Evolutionary conservation across 305 asterid genomes (phyloP).

Genomic region (Rubia tinctorum): DNA sequence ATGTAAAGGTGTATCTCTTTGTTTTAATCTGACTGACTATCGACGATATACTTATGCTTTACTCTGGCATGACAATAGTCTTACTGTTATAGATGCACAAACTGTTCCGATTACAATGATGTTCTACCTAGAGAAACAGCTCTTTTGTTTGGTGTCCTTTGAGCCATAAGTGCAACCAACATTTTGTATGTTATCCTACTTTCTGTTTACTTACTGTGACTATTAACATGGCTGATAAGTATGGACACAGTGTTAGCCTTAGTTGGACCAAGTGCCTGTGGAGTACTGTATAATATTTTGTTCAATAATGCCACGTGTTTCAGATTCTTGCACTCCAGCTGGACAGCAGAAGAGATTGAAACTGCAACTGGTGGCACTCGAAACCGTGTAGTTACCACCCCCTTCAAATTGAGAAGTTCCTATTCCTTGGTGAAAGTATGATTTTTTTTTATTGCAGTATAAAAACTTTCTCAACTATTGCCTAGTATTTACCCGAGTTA

Average conservation of each 20-base stretch:
- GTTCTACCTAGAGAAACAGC: background rate
- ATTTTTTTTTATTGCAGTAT: background rate
- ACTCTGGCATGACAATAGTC: background rate
- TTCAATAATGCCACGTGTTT: background rate
- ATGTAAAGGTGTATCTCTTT: background rate
- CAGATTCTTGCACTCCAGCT: constrained; percentile 31
- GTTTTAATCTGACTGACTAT: background rate
- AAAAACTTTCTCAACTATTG: background rate
- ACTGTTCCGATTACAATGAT: background rate
- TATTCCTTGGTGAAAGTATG: constrained; percentile 33
- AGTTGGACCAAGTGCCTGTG: background rate
- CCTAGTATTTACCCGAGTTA: constrained; percentile 1
- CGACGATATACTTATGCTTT: background rate
- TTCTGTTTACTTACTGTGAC: background rate
- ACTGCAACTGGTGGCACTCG: constrained; percentile 24
- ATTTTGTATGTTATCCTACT: background rate
- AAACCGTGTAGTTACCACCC: constrained; percentile 24
- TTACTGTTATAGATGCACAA: background rate
- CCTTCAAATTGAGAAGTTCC: constrained; percentile 34
- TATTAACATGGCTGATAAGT: too few relatives aligned
- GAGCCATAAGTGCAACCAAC: too few relatives aligned
- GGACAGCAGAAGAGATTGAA: constrained; percentile 37
- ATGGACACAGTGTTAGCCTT: too few relatives aligned
- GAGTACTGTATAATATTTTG: background rate
- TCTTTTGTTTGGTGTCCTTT: too few relatives aligned